These are phyloP conservation scores for Chrysophaeum taylorii DNA, from an alignment of 352 stramenopile genomes.

Conservation along the genomic window DNA sequence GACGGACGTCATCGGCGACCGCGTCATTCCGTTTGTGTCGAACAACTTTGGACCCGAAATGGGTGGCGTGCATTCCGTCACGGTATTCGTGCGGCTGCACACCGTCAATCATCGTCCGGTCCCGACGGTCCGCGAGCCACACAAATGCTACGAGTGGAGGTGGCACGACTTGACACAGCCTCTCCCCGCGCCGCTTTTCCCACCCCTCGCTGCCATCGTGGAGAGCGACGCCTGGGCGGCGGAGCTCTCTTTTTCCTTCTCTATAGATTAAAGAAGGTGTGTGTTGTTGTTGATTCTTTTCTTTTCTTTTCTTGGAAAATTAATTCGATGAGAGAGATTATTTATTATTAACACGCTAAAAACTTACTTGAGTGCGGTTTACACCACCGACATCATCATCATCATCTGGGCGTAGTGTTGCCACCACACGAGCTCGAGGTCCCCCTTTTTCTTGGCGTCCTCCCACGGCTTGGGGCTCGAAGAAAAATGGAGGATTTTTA, in stretches of 20 bases:
- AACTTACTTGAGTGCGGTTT: too few species aligned
- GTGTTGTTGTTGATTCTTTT: too few species aligned
- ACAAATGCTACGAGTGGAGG: conserved; percentile 7
- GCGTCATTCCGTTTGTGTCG: background rate
- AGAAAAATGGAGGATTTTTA: conserved; percentile 19
- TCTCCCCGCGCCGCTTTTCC: background rate
- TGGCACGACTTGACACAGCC: background rate
- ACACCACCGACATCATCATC: too few species aligned
- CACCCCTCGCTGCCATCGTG: background rate
- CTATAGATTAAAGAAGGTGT: too few species aligned
- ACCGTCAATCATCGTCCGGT: too few species aligned
- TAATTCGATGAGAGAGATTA: too few species aligned
- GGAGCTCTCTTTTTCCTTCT: too few species aligned
- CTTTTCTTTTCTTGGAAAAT: too few species aligned
- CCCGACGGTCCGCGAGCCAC: background rate
- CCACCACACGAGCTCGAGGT: conserved; percentile 19
- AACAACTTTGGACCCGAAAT: conserved; percentile 6
- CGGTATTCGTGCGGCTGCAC: conserved; percentile 2
- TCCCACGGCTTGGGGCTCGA: conserved; percentile 19
- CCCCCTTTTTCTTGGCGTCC: conserved; percentile 10
- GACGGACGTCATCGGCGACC: background rate
- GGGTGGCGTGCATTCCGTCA: background rate
- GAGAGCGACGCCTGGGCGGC: too few species aligned
- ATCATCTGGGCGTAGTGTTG: too few species aligned
- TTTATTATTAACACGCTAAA: too few species aligned